A percentile compares a stretch with the other conserved stretches of the same genome.
These are phyloP conservation scores for Verticillium klebahnii DNA, from an alignment of 2,329 filamentous ascomycete species.

Conservation along the genomic window DNA sequence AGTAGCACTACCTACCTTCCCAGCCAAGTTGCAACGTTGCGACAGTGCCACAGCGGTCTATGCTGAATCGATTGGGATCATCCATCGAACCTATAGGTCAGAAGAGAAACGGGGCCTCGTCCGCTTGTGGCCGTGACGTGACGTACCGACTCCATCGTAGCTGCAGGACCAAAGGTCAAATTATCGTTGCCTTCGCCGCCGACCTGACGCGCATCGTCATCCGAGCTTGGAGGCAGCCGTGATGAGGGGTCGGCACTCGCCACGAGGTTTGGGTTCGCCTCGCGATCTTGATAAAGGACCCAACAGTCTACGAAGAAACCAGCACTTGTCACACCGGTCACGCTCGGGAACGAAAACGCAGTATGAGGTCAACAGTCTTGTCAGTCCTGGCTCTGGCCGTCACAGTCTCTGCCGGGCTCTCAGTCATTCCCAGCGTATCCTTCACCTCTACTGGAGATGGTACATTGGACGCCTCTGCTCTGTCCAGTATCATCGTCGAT, in stretches of 20 bases:
- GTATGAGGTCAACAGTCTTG: neutral
- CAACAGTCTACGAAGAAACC: neutral
- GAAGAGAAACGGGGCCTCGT: neutral
- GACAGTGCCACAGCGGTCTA: neutral
- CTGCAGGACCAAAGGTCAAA: neutral
- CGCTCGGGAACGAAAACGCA: neutral
- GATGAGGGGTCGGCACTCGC: neutral
- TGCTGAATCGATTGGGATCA: neutral
- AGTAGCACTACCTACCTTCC: neutral
- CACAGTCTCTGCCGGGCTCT: constrained; percentile 1
- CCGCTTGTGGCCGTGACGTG: neutral
- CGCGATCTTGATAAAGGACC: neutral
- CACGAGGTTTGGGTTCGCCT: neutral
- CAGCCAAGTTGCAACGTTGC: neutral
- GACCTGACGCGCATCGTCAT: neutral
- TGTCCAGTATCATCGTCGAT: constrained; percentile 39
- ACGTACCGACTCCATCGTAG: neutral
- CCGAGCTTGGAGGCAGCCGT: neutral
- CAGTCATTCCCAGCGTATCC: constrained; percentile 29
- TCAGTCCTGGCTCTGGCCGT: neutral
- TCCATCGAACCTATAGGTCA: neutral
- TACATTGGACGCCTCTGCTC: constrained; percentile 19
- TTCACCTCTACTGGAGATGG: constrained; percentile 19
- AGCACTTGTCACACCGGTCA: neutral
- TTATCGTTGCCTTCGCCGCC: neutral